Evolutionary conservation across 1,284 basidiomycete species (phyloP), one percentile per base, ranked within the genome.

Genomic region (Fomitopsis palustris): DNA sequence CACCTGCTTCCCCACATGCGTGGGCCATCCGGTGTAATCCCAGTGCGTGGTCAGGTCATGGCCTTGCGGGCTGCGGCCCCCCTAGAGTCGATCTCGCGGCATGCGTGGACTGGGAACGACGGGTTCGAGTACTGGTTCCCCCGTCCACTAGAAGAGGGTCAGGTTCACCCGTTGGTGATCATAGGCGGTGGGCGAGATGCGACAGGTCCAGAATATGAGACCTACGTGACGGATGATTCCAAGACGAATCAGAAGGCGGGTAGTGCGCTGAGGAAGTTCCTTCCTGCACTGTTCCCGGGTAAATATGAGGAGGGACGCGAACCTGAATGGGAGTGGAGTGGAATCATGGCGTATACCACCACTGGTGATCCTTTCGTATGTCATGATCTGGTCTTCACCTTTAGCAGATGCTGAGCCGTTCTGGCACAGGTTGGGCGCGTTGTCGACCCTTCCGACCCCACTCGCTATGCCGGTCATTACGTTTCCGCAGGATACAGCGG

Each of bases 81-180:
- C 0, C 54, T 72, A 0, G 66, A 73, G 1, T 68, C 71, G 7
- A 64, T 84, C 57, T 70, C 66, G 12, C 58, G 57, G 33, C 41
- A 60, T 53, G 33, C 62, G 55, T 9, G 67, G 65, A 16, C 71
- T 61, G 61, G 62, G 55, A 82, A 86, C 60, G 74, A 78, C 55
- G 84, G 82, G 0, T 82, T 76, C 62, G 87, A 91, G 66, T 93
- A 94, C 69, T 92, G 90, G 84, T 92, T 93, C 66, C 86, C 89
- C n/a, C 78, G 92, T 33, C 86, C 89, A 10, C 65, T 81, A 3
- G 59, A 65, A 35, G 43, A 54, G 33, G 61, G 62, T 23, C 57
- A 70, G 2, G 41, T 51, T 2, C 62, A 69, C 0, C 87, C 90
- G 0, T 68, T 92, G 16, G 74, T 92, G 53, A 87, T 94, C 57